phyloP scores from a whole-genome alignment of 2,329 filamentous ascomycete species.

The Talaromyces sp. region DNA sequence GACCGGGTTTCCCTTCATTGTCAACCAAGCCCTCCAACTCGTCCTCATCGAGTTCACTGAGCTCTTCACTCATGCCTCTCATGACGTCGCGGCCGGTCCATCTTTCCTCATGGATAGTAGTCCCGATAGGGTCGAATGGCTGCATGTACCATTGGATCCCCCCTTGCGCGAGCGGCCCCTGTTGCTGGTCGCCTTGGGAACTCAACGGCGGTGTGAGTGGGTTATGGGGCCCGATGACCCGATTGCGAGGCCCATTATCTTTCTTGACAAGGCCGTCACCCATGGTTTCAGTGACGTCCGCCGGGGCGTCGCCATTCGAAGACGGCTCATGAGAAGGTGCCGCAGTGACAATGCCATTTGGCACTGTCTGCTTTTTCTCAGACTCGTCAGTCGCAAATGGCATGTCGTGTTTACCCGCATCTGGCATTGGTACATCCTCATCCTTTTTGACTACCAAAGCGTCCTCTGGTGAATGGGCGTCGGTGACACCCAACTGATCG shows the following conservation, averaged over 20 bases:
- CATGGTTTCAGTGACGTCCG: conserved; percentile 19
- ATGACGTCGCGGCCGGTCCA: conserved; percentile 69
- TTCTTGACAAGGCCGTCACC: conserved; percentile 25
- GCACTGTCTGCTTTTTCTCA: conserved; percentile 1
- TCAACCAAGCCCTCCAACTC: conserved; percentile 66
- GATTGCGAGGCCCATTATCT: conserved; percentile 40
- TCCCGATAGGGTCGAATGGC: conserved; percentile 72
- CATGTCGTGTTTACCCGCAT: conserved; percentile 10
- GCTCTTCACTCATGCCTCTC: conserved; percentile 71
- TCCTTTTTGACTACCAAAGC: conserved; percentile 13
- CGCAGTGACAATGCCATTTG: conserved; percentile 6
- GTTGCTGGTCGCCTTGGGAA: conserved; percentile 37
- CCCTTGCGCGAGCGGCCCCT: conserved; percentile 58
- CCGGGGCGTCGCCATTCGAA: conserved; percentile 8
- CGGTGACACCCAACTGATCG: conserved; percentile 3
- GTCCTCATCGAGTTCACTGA: conserved; percentile 89
- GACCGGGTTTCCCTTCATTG: conserved; percentile 40
- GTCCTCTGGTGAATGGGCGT: conserved; percentile 19
- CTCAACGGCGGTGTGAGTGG: conserved; percentile 37
- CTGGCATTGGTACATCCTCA: conserved; percentile 12
- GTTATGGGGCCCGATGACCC: conserved; percentile 19
- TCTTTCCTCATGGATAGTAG: conserved; percentile 69
- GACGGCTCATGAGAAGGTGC: conserved; percentile 10
- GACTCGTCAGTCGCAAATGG: conserved; percentile 8
- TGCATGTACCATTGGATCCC: conserved; percentile 86